phyloP scores from a whole-genome alignment of 2,329 filamentous ascomycete species.

The Botryotinia globosa region DNA sequence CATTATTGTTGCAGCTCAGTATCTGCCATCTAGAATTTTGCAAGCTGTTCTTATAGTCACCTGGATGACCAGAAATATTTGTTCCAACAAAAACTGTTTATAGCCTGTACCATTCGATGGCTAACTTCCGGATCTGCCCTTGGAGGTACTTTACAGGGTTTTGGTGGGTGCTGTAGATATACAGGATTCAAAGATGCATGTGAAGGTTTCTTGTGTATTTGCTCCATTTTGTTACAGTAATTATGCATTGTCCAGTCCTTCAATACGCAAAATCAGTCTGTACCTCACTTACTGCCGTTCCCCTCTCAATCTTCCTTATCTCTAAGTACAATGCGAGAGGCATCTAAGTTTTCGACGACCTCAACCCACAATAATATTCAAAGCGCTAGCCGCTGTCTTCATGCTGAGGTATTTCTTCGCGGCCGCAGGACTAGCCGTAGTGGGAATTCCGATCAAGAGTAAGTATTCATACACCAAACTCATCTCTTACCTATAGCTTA shows the following conservation, averaged over 20 bases:
- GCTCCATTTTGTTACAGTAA: neutral
- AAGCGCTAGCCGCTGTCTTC: slow-evolving; percentile 19
- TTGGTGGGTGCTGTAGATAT: neutral
- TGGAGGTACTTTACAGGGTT: neutral
- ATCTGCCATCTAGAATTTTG: neutral
- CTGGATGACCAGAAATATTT: neutral
- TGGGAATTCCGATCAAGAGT: neutral
- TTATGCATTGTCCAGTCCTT: neutral
- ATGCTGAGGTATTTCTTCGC: slow-evolving; percentile 19
- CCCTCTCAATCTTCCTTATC: neutral
- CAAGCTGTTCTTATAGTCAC: neutral
- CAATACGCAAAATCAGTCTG: neutral
- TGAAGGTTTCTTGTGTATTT: neutral
- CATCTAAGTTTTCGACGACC: neutral
- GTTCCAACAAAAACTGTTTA: neutral
- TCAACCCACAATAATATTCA: slow-evolving; percentile 17
- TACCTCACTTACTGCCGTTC: neutral
- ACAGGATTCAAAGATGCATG: neutral
- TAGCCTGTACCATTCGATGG: neutral
- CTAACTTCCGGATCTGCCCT: neutral
- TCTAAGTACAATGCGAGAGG: neutral
- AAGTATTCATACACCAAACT: neutral
- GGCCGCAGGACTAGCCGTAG: slow-evolving; percentile 11
- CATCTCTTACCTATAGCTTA: neutral
- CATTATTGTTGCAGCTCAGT: neutral